Conservation (phyloP, 1,284 basidiomycete genomes). For the Gomphus bonarii region DNA sequence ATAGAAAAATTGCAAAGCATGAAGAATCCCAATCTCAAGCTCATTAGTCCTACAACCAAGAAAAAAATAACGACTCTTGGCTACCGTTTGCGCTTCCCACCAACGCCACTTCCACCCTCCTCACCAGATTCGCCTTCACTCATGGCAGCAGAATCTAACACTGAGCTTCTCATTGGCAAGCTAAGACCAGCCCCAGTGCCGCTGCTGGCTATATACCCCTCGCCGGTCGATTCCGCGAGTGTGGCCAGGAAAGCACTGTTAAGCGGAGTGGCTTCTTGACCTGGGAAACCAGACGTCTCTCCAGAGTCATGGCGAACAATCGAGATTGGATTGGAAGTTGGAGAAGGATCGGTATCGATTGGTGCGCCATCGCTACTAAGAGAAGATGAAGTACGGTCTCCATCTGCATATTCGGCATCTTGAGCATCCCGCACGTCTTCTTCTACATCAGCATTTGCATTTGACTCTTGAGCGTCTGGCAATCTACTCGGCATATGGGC, state of each 20-base stretch:
- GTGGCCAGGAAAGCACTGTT: neutral
- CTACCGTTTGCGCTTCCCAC: constrained; percentile 3
- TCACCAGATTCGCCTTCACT: neutral
- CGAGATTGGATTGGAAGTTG: neutral
- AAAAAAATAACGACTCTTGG: neutral
- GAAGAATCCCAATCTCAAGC: neutral
- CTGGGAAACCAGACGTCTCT: neutral
- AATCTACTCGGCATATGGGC: neutral
- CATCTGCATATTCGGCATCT: neutral
- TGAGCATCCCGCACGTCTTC: neutral
- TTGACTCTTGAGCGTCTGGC: constrained; percentile 20
- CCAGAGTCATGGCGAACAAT: neutral
- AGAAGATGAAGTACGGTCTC: neutral
- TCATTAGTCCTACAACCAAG: neutral
- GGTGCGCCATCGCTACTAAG: neutral
- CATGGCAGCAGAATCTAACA: neutral
- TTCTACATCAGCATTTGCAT: constrained; percentile 88
- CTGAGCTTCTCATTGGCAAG: neutral
- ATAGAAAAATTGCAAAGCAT: neutral
- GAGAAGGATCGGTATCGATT: neutral
- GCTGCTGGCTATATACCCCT: neutral
- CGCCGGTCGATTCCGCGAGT: neutral
- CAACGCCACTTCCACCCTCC: neutral
- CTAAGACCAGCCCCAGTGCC: neutral
- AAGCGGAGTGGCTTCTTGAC: neutral